phyloP scores from a whole-genome alignment of 2,329 filamentous ascomycete genomes.

The Neonectria sp. region DNA sequence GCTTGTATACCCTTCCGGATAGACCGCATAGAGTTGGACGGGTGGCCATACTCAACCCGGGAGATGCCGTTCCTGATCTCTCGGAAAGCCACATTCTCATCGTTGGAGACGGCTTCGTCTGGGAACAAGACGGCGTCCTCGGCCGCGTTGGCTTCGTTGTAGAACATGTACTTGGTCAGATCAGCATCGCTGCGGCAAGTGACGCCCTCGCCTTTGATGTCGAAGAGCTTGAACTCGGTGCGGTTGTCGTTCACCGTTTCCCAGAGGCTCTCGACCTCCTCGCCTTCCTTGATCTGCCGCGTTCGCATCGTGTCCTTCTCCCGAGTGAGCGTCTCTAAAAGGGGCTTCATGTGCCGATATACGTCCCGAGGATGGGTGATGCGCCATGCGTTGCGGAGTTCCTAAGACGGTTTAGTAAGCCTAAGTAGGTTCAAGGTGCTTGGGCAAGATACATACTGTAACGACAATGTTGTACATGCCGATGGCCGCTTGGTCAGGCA shows the following conservation, averaged over 20 bases:
- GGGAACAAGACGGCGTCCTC: constrained; percentile 48
- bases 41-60: constrained; percentile 33
- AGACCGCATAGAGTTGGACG: constrained; percentile 30
- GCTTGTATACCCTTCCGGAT: constrained; percentile 35
- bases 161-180: constrained; percentile 42
- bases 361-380: constrained; percentile 40
- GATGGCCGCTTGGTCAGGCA: constrained; percentile 33
- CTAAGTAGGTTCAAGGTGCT: too few relatives aligned
- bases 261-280: constrained; percentile 44
- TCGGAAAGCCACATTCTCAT: constrained; percentile 37
- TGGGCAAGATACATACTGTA: constrained; percentile 19
- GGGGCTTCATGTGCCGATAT: constrained; percentile 43
- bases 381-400: constrained; percentile 48
- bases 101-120: constrained; percentile 37
- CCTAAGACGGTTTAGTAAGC: constrained; percentile 27
- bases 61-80: constrained; percentile 43
- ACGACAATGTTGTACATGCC: constrained; percentile 40
- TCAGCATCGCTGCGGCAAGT: constrained; percentile 23
- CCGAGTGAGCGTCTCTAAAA: constrained; percentile 41
- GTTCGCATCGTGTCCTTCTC: constrained; percentile 44
- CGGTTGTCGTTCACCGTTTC: constrained; percentile 38
- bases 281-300: constrained; percentile 43
- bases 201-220: constrained; percentile 21
- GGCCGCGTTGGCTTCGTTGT: constrained; percentile 41
- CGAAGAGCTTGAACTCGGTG: constrained; percentile 34